phyloP scores from a whole-genome alignment of 2,329 filamentous ascomycete species.

The Colletotrichum truncatum region DNA sequence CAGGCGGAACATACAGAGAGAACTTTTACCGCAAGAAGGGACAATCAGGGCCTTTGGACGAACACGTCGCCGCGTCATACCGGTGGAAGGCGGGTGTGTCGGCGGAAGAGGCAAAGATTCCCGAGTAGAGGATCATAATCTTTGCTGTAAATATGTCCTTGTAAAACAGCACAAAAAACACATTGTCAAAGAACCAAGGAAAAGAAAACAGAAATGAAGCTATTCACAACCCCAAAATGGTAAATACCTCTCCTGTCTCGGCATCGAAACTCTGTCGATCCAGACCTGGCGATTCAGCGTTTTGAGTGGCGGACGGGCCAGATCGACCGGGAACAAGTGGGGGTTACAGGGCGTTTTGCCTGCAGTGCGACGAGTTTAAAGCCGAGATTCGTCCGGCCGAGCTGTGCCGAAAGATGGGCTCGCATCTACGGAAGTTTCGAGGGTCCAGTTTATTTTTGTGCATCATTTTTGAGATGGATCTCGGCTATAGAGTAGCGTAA shows the following conservation, averaged over 20 bases:
- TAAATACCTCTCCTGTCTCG: not conserved
- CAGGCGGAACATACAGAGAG: constrained; percentile 68
- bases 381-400: constrained; percentile 31
- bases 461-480: not conserved
- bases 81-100: constrained; percentile 46
- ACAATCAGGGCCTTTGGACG: constrained; percentile 56
- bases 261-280: not conserved
- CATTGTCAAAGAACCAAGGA: rapidly evolving
- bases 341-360: not conserved
- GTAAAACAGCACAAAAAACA: no score
- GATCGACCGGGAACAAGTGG: not conserved
- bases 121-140: not conserved
- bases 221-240: constrained; percentile 3
- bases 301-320: not conserved
- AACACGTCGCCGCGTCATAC: constrained; percentile 62
- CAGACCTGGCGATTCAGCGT: not conserved
- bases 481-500: not conserved
- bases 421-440: constrained; percentile 29
- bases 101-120: constrained; percentile 40
- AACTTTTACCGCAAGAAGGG: constrained; percentile 64
- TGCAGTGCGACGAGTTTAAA: not conserved
- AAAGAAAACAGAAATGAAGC: not conserved
- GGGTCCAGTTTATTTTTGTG: constrained; percentile 4
- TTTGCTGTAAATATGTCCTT: no score
- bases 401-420: constrained; percentile 24